These are phyloP conservation scores for Metroxylon sagu DNA, from an alignment of 176 grass and related monocot species.

Conservation along the genomic window DNA sequence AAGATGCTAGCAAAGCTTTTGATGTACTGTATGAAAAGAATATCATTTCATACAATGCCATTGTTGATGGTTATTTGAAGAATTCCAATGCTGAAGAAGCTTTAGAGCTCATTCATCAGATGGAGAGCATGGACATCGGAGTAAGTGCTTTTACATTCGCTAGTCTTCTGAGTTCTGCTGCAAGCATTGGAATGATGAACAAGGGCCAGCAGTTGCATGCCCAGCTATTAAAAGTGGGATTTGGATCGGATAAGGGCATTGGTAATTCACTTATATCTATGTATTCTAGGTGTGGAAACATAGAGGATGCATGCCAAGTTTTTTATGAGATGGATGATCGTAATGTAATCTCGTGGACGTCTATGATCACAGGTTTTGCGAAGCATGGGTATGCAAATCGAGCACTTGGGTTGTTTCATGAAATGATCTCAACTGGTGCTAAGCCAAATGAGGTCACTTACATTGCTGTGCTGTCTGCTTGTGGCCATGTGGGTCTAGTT, in stretches of 20 bases:
- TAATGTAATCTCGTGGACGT: slow-evolving; percentile 91
- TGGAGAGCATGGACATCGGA: slow-evolving; percentile 36
- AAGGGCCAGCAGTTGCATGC: slow-evolving; percentile 74
- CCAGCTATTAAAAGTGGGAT: slow-evolving; percentile 58
- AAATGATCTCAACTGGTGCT: slow-evolving; percentile 41
- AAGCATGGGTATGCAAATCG: slow-evolving; percentile 60
- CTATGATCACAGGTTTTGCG: slow-evolving; percentile 75
- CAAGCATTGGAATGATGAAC: slow-evolving; percentile 59
- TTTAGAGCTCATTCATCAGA: slow-evolving; percentile 20
- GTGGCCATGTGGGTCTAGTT: slow-evolving; percentile 68
- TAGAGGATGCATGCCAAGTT: slow-evolving; percentile 47
- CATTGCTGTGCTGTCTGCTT: slow-evolving; percentile 70
- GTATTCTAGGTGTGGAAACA: slow-evolving; percentile 81
- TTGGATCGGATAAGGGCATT: slow-evolving; percentile 47
- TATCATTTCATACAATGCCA: slow-evolving; percentile 35
- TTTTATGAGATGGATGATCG: slow-evolving; percentile 50
- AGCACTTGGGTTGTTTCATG: slow-evolving; percentile 44
- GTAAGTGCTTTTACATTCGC: slow-evolving; percentile 63
- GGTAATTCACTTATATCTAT: slow-evolving; percentile 74
- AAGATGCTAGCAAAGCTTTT: slow-evolving; percentile 46
- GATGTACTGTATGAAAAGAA: slow-evolving; percentile 45
- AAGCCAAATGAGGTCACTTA: slow-evolving; percentile 85
- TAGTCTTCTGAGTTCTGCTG: slow-evolving; percentile 66
- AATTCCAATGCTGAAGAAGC: slow-evolving; percentile 26
- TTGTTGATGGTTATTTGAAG: slow-evolving; percentile 21